Base-by-base conservation (phyloP, 2,329 filamentous ascomycete genomes). In the Didymella lethalis region DNA sequence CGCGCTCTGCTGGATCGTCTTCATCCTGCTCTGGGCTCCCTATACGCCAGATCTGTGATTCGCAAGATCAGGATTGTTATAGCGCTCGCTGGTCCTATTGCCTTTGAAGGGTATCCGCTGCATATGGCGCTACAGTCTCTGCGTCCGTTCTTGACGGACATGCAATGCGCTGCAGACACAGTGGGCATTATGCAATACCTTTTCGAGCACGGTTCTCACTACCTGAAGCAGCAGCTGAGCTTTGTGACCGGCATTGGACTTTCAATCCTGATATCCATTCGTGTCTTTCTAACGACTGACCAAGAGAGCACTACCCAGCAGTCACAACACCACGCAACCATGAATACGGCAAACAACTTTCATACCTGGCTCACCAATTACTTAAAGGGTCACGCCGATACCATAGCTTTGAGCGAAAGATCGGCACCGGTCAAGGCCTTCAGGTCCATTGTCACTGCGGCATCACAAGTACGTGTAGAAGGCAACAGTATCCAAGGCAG, bases 71-170 rank as follows among this genome's bases (percentile, higher is more conserved):
- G 93, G 32, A 85, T 97, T 8, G 79, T 98, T 16, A 84, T 98
- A 26, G 90, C 88, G 59, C 80, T 98, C 45, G 90, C 92, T 26
- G 93, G 92, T 0, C 75, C 86, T 0, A 83, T 88, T 49, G 91
- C 90, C n/a, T 82, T 90, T 25, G 81, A 86, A 40, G 90, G 90
- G 0, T 98, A 98, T 71, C 91, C 92, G 11, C 76, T 97, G 14
- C 92, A 99, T 75, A 95, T 97, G 91, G 83, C 96, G 0, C 82
- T 99, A 1, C 91, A 93, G 68, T 89, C 90, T 1, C 82, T 97
- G 20, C 85, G 90, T 10, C 87, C 88, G 0, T 96, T 93, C 65
- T 81, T 98, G 6, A 89, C 89, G 1, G 90, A 98, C 66, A 84
- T 89, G 0, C 90, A 96, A 71, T 98, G 94, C 75, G 91, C 93